Conservation (phyloP, 768 basidiomycete genomes). For the Scleroderma citrinum region DNA sequence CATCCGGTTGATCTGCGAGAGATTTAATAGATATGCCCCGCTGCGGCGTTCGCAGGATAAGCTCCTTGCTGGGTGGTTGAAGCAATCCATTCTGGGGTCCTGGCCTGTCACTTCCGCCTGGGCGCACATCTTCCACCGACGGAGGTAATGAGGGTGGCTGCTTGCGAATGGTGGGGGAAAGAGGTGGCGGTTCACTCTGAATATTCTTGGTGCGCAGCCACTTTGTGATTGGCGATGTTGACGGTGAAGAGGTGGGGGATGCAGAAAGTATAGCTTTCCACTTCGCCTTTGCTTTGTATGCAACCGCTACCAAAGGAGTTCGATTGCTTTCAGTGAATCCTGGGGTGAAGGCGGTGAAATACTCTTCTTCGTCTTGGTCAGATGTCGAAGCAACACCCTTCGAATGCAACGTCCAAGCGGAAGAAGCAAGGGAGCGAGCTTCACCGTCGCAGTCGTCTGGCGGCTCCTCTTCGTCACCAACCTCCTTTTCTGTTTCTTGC, state of each 20-base stretch:
- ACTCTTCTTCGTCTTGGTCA: slow-evolving; percentile 40
- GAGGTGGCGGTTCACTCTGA: slow-evolving; percentile 7
- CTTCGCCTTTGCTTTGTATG: slow-evolving; percentile 50
- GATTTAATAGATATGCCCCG: slow-evolving; percentile 26
- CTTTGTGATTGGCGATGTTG: slow-evolving; percentile 20
- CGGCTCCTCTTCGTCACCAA: slow-evolving; percentile 28
- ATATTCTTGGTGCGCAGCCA: slow-evolving; percentile 27
- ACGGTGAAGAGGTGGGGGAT: slow-evolving; percentile 20
- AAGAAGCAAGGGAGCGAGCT: slow-evolving; percentile 49
- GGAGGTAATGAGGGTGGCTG: slow-evolving; percentile 18
- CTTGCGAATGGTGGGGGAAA: slow-evolving; percentile 21
- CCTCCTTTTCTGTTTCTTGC: slow-evolving; percentile 36
- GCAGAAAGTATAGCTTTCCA: slow-evolving; percentile 46
- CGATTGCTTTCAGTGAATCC: slow-evolving; percentile 32
- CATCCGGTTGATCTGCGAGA: slow-evolving; percentile 32
- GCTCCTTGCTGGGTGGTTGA: slow-evolving; percentile 16
- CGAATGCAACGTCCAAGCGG: slow-evolving; percentile 43
- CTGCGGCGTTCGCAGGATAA: slow-evolving; percentile 19
- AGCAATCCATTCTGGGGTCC: slow-evolving; percentile 9
- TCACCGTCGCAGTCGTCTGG: slow-evolving; percentile 42
- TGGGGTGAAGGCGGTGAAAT: slow-evolving; percentile 23
- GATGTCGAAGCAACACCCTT: slow-evolving; percentile 21
- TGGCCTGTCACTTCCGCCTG: slow-evolving; percentile 16
- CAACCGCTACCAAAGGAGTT: slow-evolving; percentile 35
- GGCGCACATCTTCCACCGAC: slow-evolving; percentile 21